Base-by-base conservation (phyloP, 345 rosid species). In the Bretschneidera sinensis region DNA sequence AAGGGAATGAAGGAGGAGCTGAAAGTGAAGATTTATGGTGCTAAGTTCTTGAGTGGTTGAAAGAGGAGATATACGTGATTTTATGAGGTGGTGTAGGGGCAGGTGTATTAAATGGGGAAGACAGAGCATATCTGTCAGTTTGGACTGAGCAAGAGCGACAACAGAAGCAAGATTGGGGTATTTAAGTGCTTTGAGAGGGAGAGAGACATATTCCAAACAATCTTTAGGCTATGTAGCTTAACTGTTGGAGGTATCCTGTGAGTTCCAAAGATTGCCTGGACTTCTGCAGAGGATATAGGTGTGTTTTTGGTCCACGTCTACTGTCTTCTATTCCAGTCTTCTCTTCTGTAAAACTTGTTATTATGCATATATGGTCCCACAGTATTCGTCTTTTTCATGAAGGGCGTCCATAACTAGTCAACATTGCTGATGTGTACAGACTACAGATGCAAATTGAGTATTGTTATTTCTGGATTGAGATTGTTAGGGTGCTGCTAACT, bases 41-140 rank as follows among this genome's bases (percentile, higher is more conserved):
- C 17, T n/a, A 43, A 39, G 48, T 54, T 47, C n/a, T 47, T n/a
- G 16, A 21, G 21, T n/a, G 16, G 59, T 55, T 25, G 24, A 21
- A 34, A 33, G 43, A 21, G 34, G 54, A 53, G 13, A 35, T 9
- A 20, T 24, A 53, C 10, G 24, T 22, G 52, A 45, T 54, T 60
- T 55, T 66, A 59, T 54, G 60, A 47, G 54, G n/a, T n/a, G n/a
- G n/a, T n/a, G n/a, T 22, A 54, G 63, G 35, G 47, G 55, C 22
- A 50, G 65, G 62, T 25, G 54, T 33, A 59, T 43, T 75, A 57
- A 73, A 74, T 73, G 55, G 19, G 47, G 62, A 23, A 62, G 72
- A 68, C 71, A 55, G 51, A 55, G 61, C 64, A 65, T 59, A 71
- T 54, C 76, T 75, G 77, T 68, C 73, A 63, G 78, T 58, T 65